These are phyloP conservation scores for Xenoacremonium recifei DNA, from an alignment of 2,329 filamentous ascomycete species.

Conservation along the genomic window DNA sequence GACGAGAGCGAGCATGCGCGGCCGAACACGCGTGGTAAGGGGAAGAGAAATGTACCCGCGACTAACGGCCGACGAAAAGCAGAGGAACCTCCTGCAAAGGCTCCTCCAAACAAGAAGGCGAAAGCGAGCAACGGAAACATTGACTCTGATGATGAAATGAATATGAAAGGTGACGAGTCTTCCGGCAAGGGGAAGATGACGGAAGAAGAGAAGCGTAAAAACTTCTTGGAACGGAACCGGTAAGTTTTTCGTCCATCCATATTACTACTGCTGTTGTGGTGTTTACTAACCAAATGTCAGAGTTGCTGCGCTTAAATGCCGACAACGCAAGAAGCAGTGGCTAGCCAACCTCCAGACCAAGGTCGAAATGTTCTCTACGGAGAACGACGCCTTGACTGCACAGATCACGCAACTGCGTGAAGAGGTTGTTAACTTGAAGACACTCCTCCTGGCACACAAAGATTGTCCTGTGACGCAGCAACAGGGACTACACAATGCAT, in stretches of 20 bases:
- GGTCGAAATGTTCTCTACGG: constrained; percentile 86
- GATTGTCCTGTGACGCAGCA: constrained; percentile 91
- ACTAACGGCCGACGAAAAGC: constrained; percentile 75
- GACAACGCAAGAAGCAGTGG: constrained; percentile 99
- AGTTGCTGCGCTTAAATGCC: constrained; percentile 93
- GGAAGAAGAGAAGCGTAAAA: constrained; percentile 97
- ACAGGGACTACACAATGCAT: constrained; percentile 62
- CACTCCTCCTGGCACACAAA: constrained; percentile 87
- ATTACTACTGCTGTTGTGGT: not conserved
- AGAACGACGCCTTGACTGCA: constrained; percentile 83
- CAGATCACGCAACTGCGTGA: constrained; percentile 85
- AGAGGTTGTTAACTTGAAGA: constrained; percentile 94
- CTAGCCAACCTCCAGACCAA: constrained; percentile 91
- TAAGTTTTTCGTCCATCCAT: constrained; percentile 46
- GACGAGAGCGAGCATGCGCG: constrained; percentile 72
- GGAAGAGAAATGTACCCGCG: constrained; percentile 61
- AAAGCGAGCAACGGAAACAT: constrained; percentile 44
- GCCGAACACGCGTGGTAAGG: constrained; percentile 63
- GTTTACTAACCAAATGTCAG: constrained; percentile 44
- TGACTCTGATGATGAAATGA: constrained; percentile 48
- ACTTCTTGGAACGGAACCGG: constrained; percentile 96
- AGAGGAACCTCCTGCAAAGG: constrained; percentile 63
- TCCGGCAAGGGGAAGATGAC: constrained; percentile 49
- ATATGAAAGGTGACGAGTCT: constrained; percentile 53
- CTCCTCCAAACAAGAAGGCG: constrained; percentile 65